Conservation (phyloP, 148 eudicot species). For the Chenopodium quinoa region DNA sequence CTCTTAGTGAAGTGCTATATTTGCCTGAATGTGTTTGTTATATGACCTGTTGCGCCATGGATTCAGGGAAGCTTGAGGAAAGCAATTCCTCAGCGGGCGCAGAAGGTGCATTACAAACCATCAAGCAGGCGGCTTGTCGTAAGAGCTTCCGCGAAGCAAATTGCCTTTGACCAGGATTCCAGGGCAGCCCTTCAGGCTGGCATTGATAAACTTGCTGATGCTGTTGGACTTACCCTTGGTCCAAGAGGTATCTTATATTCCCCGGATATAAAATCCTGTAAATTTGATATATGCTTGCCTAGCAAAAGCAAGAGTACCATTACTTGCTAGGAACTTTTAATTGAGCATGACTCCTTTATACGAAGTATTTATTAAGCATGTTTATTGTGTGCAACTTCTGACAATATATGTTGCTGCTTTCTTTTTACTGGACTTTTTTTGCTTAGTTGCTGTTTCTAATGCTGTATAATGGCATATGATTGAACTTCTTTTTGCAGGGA, state of each 20-base stretch:
- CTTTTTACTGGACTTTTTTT: neutral
- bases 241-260: conserved; percentile 63
- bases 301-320: neutral
- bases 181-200: conserved; percentile 87
- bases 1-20: neutral
- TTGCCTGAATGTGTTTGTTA: neutral
- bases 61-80: conserved; percentile 54
- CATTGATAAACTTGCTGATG: conserved; percentile 90
- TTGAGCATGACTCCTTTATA: no score
- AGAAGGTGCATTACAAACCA: conserved; percentile 47
- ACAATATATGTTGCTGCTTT: neutral
- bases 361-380: neutral
- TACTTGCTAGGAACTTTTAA: no score
- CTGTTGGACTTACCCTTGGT: conserved; percentile 92
- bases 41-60: conserved; percentile 9
- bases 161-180: conserved; percentile 78
- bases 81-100: conserved; percentile 53
- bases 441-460: neutral
- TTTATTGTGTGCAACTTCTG: neutral
- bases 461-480: neutral
- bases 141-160: conserved; percentile 77
- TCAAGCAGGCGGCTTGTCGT: conserved; percentile 51
- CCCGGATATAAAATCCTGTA: neutral
- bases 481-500: conserved; percentile 42
- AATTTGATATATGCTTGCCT: neutral